Conservation (phyloP, 192 early-diverging fungal genomes). For the Coemansia sp. region DNA sequence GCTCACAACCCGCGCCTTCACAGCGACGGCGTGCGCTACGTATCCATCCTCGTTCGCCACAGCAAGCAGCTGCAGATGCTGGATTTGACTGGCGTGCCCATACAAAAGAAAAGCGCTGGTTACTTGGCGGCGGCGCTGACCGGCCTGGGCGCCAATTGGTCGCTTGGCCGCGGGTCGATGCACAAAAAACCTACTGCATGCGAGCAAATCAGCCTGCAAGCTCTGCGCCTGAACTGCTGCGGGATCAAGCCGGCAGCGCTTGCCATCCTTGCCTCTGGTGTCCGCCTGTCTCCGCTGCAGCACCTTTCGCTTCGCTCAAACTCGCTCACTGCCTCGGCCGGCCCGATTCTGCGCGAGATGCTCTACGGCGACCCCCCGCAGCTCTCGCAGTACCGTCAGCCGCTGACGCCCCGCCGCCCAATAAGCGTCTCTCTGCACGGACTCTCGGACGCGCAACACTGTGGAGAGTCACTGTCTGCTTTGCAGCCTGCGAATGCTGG, state of each 20-base stretch:
- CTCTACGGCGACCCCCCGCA: conserved; percentile 49
- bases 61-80: conserved; percentile 60
- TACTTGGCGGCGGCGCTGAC: conserved; percentile 66
- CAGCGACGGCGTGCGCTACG: conserved; percentile 69
- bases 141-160: conserved; percentile 43
- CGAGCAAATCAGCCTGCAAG: conserved; percentile 40
- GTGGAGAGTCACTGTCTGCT: conserved; percentile 2
- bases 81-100: conserved; percentile 64
- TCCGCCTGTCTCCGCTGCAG: conserved; percentile 48
- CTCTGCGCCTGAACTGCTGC: conserved; percentile 54
- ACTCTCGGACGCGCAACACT: conserved; percentile 40
- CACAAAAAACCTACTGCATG: conserved; percentile 27
- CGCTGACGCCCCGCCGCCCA: conserved; percentile 19
- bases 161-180: conserved; percentile 45
- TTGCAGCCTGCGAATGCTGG: neutral
- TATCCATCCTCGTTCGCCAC: conserved; percentile 71
- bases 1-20: conserved; percentile 65
- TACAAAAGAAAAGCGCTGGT: conserved; percentile 65
- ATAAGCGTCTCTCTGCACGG: conserved; percentile 47
- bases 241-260: conserved; percentile 44
- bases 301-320: conserved; percentile 45
- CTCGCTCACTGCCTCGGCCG: conserved; percentile 33
- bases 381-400: conserved; percentile 11
- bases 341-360: conserved; percentile 49
- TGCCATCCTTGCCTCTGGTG: conserved; percentile 48